Evolutionary conservation across 2,329 filamentous ascomycete genomes (phyloP), one percentile per base, ranked within the genome.

Genomic region (Tolypocladium amazonense): DNA sequence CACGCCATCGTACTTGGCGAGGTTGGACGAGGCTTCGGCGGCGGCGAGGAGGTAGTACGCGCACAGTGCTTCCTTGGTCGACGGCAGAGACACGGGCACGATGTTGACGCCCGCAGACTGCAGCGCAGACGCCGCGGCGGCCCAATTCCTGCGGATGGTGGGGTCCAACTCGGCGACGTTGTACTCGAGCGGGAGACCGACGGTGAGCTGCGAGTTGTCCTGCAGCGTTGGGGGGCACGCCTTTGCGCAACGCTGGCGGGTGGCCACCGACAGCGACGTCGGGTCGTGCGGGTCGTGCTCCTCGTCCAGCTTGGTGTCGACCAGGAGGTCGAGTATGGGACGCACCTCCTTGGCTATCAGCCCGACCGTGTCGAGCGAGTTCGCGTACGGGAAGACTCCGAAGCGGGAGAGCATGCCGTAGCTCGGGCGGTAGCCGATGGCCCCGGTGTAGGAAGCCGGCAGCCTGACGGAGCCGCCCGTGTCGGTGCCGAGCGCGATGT

Each of bases 1-100:
- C n/a, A 97, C 85, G 25, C 94, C 94, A 68, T 99, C 95, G 72
- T 97, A 99, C 72, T 96, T 97, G 60, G 94, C 90, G 2, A 99
- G 83, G 68, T 99, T 99, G 20, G 93, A 97, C 1, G 91, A 91
- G 4, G 94, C 94, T 75, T 99, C 94, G 20, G 94, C 93, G 0
- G 94, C 91, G 0, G 94, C 95, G 59, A 99, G 86, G 60, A 99
- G 84, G 73, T 99, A 99, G 77, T 99, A 99, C 39, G 94, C 89
- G 25, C 92, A 90, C 0, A 99, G 83, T 0, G 94, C 93, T 65
- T 90, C 87, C 63, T 85, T 88, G 1, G 93, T 99, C 0, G 87
- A 85, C 0, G 93, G 92, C 5, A 99, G 80, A 2, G 88, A 90
- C 20, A 97, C 83, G 1, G 89, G 83, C 14, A 90, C 83, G 15